Evolutionary conservation across 2,329 filamentous ascomycete genomes (phyloP), one percentile per base, ranked within the genome.

Genomic region (Xylaria sp.): DNA sequence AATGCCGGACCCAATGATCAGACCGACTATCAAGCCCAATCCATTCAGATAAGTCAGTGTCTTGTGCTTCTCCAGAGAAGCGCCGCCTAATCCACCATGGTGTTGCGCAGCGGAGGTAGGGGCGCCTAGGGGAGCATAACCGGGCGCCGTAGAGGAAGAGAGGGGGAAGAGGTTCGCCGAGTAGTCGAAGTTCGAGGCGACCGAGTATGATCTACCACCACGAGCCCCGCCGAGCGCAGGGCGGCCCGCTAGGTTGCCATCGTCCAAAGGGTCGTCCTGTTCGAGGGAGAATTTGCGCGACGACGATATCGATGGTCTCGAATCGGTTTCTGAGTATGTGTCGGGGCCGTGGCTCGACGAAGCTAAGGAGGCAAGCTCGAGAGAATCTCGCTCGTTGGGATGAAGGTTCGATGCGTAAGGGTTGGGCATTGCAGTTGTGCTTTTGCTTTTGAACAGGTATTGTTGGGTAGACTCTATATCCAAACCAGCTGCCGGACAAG

Each of bases 1-100:
- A 77, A 99, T 98, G 15, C 95, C 96, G 28, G 93, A 97, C 2
- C 96, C 96, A 77, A 99, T 98, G 74, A 98, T 97, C 72, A 99
- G 82, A 1, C 96, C 95, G 58, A 98, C 88, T 59, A 99, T 92
- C 67, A 99, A 85, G 28, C 94, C 97, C 67, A 99, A 81, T 0
- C 96, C 96, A 80, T 99, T 99, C 56, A 98, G 79, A 78, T 95
- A 98, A 34, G 96, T 98, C 81, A 99, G 83, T 15, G 93, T 97
- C 84, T 99, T 99, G 84, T 97, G 92, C 80, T 94, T 96, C 85
- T 99, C 96, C 72, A 98, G 82, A 50, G 92, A 94, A n/a, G 88
- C 91, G 69, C 91, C 92, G n/a, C 89, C 88, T 25, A 92, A 77
- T 18, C 87, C 88, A 61, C 86, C 86, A 70, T 86, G 77, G 71